Conservation (phyloP, 2,329 filamentous ascomycete species). For the Fusarium sororula region DNA sequence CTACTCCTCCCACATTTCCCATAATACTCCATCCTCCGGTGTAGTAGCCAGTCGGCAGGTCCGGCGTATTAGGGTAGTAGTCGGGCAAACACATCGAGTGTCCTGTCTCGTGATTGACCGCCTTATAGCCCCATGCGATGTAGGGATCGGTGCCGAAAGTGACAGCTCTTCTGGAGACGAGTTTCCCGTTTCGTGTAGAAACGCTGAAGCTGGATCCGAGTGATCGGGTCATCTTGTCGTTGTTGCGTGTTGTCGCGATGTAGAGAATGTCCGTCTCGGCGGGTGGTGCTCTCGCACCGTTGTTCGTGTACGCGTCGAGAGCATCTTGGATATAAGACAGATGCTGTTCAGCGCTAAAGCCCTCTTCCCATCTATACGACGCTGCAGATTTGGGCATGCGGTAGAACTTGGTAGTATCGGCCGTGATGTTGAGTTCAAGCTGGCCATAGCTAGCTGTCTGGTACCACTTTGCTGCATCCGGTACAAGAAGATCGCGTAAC, state of each 20-base stretch:
- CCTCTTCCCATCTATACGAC: slow-evolving; percentile 35
- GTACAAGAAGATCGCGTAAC: slow-evolving; percentile 28
- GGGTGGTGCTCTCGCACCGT: background rate
- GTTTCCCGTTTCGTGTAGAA: background rate
- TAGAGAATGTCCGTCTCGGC: slow-evolving; percentile 23
- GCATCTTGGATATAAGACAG: slow-evolving; percentile 25
- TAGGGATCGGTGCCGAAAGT: slow-evolving; percentile 47
- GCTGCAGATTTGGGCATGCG: slow-evolving; percentile 41
- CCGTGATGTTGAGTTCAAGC: slow-evolving; percentile 36
- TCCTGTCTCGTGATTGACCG: slow-evolving; percentile 51
- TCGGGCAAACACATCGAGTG: slow-evolving; percentile 52
- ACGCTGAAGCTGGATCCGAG: slow-evolving; percentile 10
- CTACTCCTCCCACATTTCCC: slow-evolving; percentile 47
- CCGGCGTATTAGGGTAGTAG: slow-evolving; percentile 44
- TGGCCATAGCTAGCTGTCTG: slow-evolving; percentile 39
- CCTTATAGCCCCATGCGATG: slow-evolving; percentile 45
- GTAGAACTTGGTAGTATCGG: slow-evolving; percentile 36
- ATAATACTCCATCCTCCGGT: slow-evolving; percentile 51
- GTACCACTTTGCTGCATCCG: slow-evolving; percentile 26
- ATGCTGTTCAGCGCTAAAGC: slow-evolving; percentile 2
- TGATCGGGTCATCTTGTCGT: background rate
- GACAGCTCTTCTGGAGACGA: slow-evolving; percentile 39
- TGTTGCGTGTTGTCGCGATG: slow-evolving; percentile 15
- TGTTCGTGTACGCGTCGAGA: slow-evolving; percentile 12
- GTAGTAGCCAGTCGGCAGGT: slow-evolving; percentile 40